Base-by-base conservation (phyloP, 2,329 filamentous ascomycete genomes). In the Fusarium brachygibbosum region DNA sequence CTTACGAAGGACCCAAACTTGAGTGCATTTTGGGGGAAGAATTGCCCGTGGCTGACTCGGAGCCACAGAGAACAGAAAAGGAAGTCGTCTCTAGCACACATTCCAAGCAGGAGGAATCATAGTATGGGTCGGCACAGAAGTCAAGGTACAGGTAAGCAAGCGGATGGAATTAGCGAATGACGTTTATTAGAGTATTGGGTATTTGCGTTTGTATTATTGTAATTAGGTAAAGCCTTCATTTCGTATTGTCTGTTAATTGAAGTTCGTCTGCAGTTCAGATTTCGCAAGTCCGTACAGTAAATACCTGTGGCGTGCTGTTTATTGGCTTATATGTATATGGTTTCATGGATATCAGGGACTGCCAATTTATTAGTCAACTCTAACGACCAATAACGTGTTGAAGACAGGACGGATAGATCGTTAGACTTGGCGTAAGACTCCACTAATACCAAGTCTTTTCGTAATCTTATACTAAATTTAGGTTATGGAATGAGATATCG, bases 11-110 rank as follows among this genome's bases (percentile, higher is more conserved):
- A 12, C 69, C 68, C 2, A 67, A 71, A 19, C 59, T 71, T 21
- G 69, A 71, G n/a, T 59, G 34, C 12, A 71, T 71, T 42, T 17
- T 71, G 45, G 69, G 68, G 29, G 58, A 69, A 54, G 65, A 66
- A 12, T 23, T 71, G 9, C 68, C 68, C 13, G 55, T 71, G 40
- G 48, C 48, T 17, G 63, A 60, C 23, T n/a, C 37, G 17, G 32
- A 38, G 35, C 38, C 54, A 35, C 54, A 59, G 28, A 46, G 29
- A 16, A n/a, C 50, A 9, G 44, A 55, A 12, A 65, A 57, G 12
- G 53, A 50, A 21, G 35, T 51, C 12, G 53, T 44, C 3, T 64
- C 58, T 14, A 69, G 49, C 28, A 54, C 67, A 38, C 53, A 53
- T 42, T 50, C 35, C 5, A 69, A 69, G 23, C 49, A 62, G 6